Base-by-base conservation (phyloP, 1,139 yeast genomes). In the Suhomyces chickasaworum region DNA sequence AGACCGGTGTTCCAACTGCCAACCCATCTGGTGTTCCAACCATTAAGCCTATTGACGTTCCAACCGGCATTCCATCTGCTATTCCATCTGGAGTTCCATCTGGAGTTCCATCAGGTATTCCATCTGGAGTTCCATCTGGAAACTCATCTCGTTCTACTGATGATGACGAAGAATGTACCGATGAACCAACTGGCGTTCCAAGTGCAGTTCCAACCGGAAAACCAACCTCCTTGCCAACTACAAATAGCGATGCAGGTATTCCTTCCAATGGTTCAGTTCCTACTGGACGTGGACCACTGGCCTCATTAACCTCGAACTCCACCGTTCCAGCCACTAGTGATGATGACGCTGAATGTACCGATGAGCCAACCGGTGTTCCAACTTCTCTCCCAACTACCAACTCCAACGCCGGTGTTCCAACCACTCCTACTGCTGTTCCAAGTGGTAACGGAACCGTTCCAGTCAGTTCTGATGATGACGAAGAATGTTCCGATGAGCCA, bases 131-230 rank as follows among this genome's bases (percentile, higher is more conserved):
- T 27, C 39, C 39, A 33, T 12, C 35, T 29, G 30, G 29, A 15
- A 23, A 10, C 13, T 30, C 38, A 10, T 32, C 44, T 31, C 43
- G 37, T 22, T 15, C 42, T 13, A 17, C 45, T 30, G 51, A 48
- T 23, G 53, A 50, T 13, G 56, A 53, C 18, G 54, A 48, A 4
- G 53, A 47, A 17, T 50, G 50, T 23, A 32, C 42, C 20, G 51
- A 45, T 8, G 22, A 20, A 7, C 22, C 22, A 20, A 20, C 22
- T 7, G 22, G 22, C 4, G 22, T 20, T n/a, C 29, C 29, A 25
- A 25, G 13, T 25, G 29, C 13, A 25, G 35, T 34, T 7, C 21
- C 44, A 9, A 30, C 30, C 4, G 29, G 30, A 15, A n/a, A 4
- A 5, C 38, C 38, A 3, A 23, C 30, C 31, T 9, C 29, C n/a